Evolutionary conservation across 2,329 filamentous ascomycete species (phyloP).

Genomic region (Didymella keratinophila): DNA sequence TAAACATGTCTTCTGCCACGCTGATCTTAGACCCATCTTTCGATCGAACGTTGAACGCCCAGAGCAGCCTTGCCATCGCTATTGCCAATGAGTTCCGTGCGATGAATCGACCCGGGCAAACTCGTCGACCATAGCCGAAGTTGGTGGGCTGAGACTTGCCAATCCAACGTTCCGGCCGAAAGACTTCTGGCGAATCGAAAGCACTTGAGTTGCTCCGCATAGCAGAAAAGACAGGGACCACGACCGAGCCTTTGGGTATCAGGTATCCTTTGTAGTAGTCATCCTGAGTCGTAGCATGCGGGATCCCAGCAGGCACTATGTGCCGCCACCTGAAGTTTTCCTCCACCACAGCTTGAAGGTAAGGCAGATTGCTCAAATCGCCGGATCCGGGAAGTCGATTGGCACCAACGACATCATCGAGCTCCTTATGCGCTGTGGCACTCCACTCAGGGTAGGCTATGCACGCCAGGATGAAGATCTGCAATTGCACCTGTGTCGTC

Average conservation of each 20-base stretch:
- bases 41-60: slow-evolving; percentile 57
- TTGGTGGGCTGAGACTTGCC: slow-evolving; percentile 22
- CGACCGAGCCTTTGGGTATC: slow-evolving; percentile 53
- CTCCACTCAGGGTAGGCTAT: slow-evolving; percentile 23
- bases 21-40: background rate
- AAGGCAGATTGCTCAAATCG: slow-evolving; percentile 38
- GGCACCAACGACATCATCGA: slow-evolving; percentile 31
- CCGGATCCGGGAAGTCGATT: slow-evolving; percentile 29
- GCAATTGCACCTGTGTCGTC: slow-evolving; percentile 25
- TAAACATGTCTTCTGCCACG: slow-evolving; percentile 21
- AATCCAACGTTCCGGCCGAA: slow-evolving; percentile 50
- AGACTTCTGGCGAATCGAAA: slow-evolving; percentile 38
- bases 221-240: slow-evolving; percentile 47
- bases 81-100: slow-evolving; percentile 53
- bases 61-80: slow-evolving; percentile 60
- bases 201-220: slow-evolving; percentile 38
- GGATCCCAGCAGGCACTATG: slow-evolving; percentile 52
- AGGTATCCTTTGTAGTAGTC: slow-evolving; percentile 58
- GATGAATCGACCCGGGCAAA: slow-evolving; percentile 35
- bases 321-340: slow-evolving; percentile 45
- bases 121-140: slow-evolving; percentile 57
- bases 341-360: slow-evolving; percentile 38
- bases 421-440: slow-evolving; percentile 25
- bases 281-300: slow-evolving; percentile 56
- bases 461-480: slow-evolving; percentile 18